phyloP scores from a whole-genome alignment of 495 filamentous ascomycete genomes.

The Antarctomyces pellizariae region DNA sequence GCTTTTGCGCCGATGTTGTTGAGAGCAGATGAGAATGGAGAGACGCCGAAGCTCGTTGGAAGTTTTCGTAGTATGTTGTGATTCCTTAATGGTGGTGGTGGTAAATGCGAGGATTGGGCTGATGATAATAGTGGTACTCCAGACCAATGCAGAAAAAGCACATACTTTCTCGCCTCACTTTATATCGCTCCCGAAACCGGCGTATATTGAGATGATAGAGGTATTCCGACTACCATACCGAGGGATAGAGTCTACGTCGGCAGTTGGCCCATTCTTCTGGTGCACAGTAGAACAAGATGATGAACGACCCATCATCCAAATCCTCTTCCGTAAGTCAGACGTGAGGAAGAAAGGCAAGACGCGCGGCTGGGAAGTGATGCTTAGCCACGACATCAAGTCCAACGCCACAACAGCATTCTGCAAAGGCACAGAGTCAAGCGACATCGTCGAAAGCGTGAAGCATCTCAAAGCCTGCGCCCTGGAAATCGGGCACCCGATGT shows the following conservation, averaged over 20 bases:
- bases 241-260: constrained; percentile 24
- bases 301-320: constrained; percentile 25
- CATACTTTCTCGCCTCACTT: constrained; percentile 26
- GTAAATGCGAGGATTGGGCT: too few species aligned
- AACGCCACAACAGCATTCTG: constrained; percentile 27
- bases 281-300: constrained; percentile 26
- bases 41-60: too few species aligned
- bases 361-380: constrained; percentile 31
- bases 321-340: constrained; percentile 31
- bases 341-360: constrained; percentile 32
- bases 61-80: too few species aligned
- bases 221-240: constrained; percentile 23
- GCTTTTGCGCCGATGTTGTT: background rate
- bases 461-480: constrained; percentile 20
- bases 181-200: constrained; percentile 18
- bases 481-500: constrained; percentile 26
- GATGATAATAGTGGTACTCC: too few species aligned
- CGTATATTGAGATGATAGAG: constrained; percentile 21
- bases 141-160: constrained; percentile 22
- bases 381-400: constrained; percentile 27
- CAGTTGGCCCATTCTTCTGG: constrained; percentile 34
- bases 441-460: constrained; percentile 20
- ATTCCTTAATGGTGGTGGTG: too few species aligned
- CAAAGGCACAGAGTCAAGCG: constrained; percentile 27
- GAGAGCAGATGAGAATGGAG: background rate